Conservation (phyloP, 169 alveolate species). For the Plasmodium vivax region DNA sequence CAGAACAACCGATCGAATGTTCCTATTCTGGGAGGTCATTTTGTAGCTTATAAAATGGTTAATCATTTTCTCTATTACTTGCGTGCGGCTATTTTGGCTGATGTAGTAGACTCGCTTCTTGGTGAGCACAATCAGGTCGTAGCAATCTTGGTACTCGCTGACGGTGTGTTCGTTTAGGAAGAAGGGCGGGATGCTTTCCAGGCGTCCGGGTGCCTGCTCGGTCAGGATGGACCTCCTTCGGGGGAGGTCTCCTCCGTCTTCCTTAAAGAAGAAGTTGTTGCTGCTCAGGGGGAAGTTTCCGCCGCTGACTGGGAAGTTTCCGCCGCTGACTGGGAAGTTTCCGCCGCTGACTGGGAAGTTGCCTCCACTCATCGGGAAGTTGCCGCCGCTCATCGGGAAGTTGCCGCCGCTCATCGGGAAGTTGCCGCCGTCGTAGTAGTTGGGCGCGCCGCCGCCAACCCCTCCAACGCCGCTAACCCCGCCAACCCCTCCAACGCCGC, state of each 20-base stretch:
- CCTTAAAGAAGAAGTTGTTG: background rate
- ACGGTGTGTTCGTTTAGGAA: constrained; percentile 59
- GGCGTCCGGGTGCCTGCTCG: background rate
- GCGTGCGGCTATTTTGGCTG: constrained; percentile 32
- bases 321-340: too few relatives aligned
- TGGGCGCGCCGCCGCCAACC: background rate
- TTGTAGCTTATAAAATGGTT: constrained; percentile 23
- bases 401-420: too few relatives aligned
- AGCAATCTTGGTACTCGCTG: constrained; percentile 70
- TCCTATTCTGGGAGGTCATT: constrained; percentile 25
- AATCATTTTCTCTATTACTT: constrained; percentile 61
- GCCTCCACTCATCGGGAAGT: too few relatives aligned
- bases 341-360: too few relatives aligned
- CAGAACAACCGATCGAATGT: constrained; percentile 15
- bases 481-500: too few relatives aligned
- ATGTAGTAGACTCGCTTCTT: constrained; percentile 51
- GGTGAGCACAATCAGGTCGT: constrained; percentile 49
- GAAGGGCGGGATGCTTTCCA: constrained; percentile 62
- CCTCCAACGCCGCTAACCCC: background rate
- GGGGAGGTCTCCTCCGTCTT: background rate
- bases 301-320: too few relatives aligned
- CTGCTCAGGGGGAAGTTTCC: background rate
- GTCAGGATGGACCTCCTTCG: background rate
- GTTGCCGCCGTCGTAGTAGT: background rate
- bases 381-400: too few relatives aligned